Evolutionary conservation across 495 filamentous ascomycete species (phyloP), one percentile per base, ranked within the genome.

Genomic region (Amniculicola lignicola): DNA sequence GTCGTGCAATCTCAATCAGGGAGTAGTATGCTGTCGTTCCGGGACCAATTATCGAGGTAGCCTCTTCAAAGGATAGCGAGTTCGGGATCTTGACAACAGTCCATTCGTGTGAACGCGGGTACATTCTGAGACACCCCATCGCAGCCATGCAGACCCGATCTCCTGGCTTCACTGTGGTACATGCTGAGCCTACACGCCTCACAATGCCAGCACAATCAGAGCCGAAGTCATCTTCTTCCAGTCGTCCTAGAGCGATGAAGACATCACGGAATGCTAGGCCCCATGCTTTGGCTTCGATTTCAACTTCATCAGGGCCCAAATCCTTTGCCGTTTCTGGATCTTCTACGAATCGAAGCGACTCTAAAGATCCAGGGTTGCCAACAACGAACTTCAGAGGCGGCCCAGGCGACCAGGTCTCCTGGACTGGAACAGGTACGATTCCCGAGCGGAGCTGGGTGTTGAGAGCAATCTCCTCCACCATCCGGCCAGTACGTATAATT

Each of bases 51-150:
- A 51, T 16, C n/a, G 23, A 21, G 2, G 47, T 35, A 9, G 47
- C 47, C 16, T 51, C 47, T 4, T 16, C 19, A 19, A 51, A 51
- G 5, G 47, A 24, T 16, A 51, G 7, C 7, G 7, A 49, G 10
- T 58, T 49, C 0, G 70, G 69, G 22, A 75, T 38, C 37, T 57
- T 50, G 11, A 22, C 33, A 2, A 27, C 38, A n/a, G 37, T 33
- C 7, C 29, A 7, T 9, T 10, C 11, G 18, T 41, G 18, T 9
- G 7, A 28, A 43, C 6, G 4, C 23, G 12, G 6, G 40, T 53
- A 5, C 18, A 23, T n/a, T 7, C 11, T 36, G 16, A 59, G 44
- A 15, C 22, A 39, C 2, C 25, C 39, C 1, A 4, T 22, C 19
- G 55, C 12, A 3, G 27, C 36, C 16, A 27, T 40, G 29, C 4